Evolutionary conservation across 2,329 filamentous ascomycete species (phyloP).

Genomic region (Pseudovirgaria hyperparasitica): DNA sequence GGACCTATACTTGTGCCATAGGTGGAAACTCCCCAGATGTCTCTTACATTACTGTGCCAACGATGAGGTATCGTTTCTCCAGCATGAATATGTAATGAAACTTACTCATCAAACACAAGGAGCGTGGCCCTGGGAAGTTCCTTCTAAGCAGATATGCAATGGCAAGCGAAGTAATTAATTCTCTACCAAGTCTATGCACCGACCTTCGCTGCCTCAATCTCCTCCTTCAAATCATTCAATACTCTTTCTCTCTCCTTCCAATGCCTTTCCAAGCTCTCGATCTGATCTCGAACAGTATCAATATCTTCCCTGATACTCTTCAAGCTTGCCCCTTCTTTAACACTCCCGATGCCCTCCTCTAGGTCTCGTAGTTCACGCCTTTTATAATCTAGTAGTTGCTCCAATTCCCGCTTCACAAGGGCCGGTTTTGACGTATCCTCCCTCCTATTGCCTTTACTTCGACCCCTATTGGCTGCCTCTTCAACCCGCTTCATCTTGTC

Average conservation of each 20-base stretch:
- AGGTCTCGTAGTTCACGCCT: slow-evolving; percentile 62
- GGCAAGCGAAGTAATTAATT: too few relatives aligned
- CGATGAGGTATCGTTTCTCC: too few relatives aligned
- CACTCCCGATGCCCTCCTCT: slow-evolving; percentile 58
- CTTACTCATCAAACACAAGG: too few relatives aligned
- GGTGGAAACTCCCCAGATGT: too few relatives aligned
- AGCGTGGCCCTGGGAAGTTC: too few relatives aligned
- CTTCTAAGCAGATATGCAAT: too few relatives aligned
- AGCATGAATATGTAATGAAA: too few relatives aligned
- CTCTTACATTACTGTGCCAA: too few relatives aligned
- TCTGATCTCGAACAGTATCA: slow-evolving; percentile 81
- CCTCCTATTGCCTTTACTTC: slow-evolving; percentile 39
- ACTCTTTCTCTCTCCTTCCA: slow-evolving; percentile 62
- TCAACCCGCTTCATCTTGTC: slow-evolving; percentile 77
- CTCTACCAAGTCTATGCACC: too few relatives aligned
- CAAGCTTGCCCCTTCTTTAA: slow-evolving; percentile 52
- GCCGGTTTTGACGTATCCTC: slow-evolving; percentile 72
- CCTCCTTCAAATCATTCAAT: slow-evolving; percentile 61
- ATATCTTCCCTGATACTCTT: slow-evolving; percentile 77
- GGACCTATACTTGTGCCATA: too few relatives aligned
- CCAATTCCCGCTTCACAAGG: slow-evolving; percentile 84
- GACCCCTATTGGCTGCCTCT: slow-evolving; percentile 45
- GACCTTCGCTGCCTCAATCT: slow-evolving; percentile 78
- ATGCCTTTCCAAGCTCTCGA: slow-evolving; percentile 80
- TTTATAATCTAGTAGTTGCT: slow-evolving; percentile 94